These are phyloP conservation scores for Pleurotus ostreatus DNA, from an alignment of 768 basidiomycete genomes.

Conservation along the genomic window DNA sequence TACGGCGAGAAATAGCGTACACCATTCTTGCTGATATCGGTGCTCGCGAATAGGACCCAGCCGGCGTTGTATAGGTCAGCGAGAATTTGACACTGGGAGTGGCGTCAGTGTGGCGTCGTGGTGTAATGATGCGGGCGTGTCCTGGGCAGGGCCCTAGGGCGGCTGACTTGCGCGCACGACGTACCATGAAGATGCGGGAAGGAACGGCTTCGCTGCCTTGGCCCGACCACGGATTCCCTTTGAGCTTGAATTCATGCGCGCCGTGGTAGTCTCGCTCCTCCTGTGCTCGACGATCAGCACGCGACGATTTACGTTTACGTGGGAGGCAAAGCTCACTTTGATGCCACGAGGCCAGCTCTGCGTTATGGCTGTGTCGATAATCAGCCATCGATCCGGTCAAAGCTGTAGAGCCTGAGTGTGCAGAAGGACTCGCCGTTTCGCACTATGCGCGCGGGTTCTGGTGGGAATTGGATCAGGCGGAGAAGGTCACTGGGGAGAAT, in stretches of 20 bases:
- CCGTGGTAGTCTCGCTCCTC: conserved; percentile 8
- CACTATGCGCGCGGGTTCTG: background rate
- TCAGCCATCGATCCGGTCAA: background rate
- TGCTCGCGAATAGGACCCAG: background rate
- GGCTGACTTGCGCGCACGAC: background rate
- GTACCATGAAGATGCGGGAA: conserved; percentile 7
- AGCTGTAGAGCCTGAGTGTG: too few species aligned
- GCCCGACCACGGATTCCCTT: conserved; percentile 4
- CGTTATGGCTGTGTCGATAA: background rate
- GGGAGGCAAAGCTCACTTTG: background rate
- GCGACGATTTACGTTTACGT: background rate
- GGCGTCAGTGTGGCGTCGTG: background rate
- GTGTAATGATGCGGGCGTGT: too few species aligned
- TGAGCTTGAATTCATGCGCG: conserved; percentile 8
- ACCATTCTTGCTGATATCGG: conserved; percentile 3
- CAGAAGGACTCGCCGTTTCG: background rate
- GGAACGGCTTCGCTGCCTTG: conserved; percentile 7
- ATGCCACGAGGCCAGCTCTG: conserved; percentile 2
- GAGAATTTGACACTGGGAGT: background rate
- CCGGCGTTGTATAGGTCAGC: background rate
- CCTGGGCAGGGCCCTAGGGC: too few species aligned
- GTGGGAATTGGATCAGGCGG: conserved; percentile 1
- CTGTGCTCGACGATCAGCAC: background rate
- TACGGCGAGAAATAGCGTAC: too few species aligned
- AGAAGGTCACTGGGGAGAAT: conserved; percentile 1